A percentile compares a stretch with the other conserved stretches of the same genome.
phyloP scores from a whole-genome alignment of 495 filamentous ascomycete species.

The Xanthoparmelia taractica region DNA sequence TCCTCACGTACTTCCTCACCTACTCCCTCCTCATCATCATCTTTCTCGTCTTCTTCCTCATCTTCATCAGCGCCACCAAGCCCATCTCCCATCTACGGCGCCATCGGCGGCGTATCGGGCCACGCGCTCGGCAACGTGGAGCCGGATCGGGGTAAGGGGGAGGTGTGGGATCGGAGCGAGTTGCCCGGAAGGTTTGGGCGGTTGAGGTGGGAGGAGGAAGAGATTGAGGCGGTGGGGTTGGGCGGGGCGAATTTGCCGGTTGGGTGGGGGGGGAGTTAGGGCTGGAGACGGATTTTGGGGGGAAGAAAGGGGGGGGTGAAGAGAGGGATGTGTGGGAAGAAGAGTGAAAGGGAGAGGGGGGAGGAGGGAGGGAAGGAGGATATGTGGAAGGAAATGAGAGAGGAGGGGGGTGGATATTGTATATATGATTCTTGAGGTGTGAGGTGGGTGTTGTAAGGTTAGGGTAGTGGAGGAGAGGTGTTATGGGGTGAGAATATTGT shows the following conservation, averaged over 20 bases:
- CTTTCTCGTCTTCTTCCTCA: too few species aligned
- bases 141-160: constrained; percentile 51
- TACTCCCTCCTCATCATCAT: not conserved
- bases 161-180: constrained; percentile 83
- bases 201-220: constrained; percentile 58
- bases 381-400: too few species aligned
- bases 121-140: constrained; percentile 60
- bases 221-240: constrained; percentile 93
- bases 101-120: constrained; percentile 59
- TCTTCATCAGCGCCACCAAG: constrained; percentile 24
- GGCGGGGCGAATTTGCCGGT: constrained; percentile 65
- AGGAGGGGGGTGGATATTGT: too few species aligned
- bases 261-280: constrained; percentile 23
- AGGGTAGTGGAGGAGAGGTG: too few species aligned
- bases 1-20: constrained; percentile 40
- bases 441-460: too few species aligned
- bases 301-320: not conserved
- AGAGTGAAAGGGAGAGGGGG: too few species aligned
- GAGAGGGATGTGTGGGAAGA: not conserved
- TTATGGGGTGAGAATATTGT: too few species aligned
- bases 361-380: too few species aligned
- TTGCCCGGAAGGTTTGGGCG: constrained; percentile 77
- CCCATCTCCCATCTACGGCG: constrained; percentile 29
- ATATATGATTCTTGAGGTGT: too few species aligned
- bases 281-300: not conserved